Conservation (phyloP, 2,329 filamentous ascomycete species). For the Coniochaeta ligniaria region DNA sequence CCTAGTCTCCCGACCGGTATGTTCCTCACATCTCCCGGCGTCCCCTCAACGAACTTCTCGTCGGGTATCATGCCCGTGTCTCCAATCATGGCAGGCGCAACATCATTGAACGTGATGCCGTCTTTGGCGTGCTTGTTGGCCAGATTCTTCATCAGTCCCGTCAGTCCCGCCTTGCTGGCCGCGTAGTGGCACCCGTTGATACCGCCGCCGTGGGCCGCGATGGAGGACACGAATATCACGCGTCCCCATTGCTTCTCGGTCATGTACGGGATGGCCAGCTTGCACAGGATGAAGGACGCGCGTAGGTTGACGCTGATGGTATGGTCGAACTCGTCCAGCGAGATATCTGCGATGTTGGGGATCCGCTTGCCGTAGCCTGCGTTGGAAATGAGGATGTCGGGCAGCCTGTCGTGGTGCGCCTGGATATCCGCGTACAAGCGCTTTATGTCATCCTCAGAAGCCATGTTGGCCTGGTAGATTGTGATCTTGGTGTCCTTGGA, state of each 20-base stretch:
- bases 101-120: constrained; percentile 60
- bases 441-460: constrained; percentile 42
- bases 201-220: constrained; percentile 55
- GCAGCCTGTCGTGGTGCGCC: constrained; percentile 39
- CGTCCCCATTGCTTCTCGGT: constrained; percentile 52
- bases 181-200: constrained; percentile 57
- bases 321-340: constrained; percentile 56
- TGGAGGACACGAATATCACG: constrained; percentile 57
- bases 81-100: constrained; percentile 64
- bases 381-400: constrained; percentile 60
- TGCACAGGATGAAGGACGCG: constrained; percentile 54
- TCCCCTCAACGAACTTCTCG: constrained; percentile 39
- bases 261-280: constrained; percentile 56
- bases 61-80: constrained; percentile 57
- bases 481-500: constrained; percentile 29
- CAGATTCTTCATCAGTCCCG: constrained; percentile 59
- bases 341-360: constrained; percentile 47
- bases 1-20: constrained; percentile 54
- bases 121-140: constrained; percentile 49
- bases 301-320: constrained; percentile 56
- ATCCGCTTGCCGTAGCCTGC: constrained; percentile 61
- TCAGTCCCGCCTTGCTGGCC: constrained; percentile 54
- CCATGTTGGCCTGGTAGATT: constrained; percentile 51
- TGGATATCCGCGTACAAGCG: constrained; percentile 48
- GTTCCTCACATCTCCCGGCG: constrained; percentile 49